A percentile compares a stretch with the other conserved stretches of the same genome.
Conservation (phyloP, 306 rosid species). For the Glycine latifolia region DNA sequence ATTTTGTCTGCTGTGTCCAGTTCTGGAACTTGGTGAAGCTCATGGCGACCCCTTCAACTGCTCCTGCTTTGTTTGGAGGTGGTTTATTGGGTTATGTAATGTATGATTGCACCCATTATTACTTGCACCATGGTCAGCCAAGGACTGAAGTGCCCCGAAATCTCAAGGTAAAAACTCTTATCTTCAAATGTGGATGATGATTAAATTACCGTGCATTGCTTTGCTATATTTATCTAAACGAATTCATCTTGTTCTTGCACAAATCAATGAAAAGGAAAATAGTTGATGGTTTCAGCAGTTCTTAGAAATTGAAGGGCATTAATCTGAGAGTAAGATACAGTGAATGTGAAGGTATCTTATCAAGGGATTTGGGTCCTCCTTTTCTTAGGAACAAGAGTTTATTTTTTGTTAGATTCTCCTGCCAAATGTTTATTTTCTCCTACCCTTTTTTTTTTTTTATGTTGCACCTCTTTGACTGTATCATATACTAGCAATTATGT, state of each 20-base stretch:
- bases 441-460: no score
- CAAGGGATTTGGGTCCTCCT: slow-evolving; percentile 25
- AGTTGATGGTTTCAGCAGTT: slow-evolving; percentile 7
- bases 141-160: slow-evolving; percentile 55
- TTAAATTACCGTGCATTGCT: slow-evolving; percentile 29
- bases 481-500: neutral
- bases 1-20: slow-evolving; percentile 58
- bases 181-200: slow-evolving; percentile 14
- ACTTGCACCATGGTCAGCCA: slow-evolving; percentile 95
- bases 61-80: slow-evolving; percentile 92
- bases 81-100: slow-evolving; percentile 93
- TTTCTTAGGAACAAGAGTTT: neutral
- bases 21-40: slow-evolving; percentile 81
- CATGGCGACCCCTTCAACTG: slow-evolving; percentile 65
- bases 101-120: slow-evolving; percentile 93
- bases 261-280: neutral
- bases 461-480: neutral
- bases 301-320: slow-evolving; percentile 35
- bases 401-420: no score
- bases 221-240: neutral
- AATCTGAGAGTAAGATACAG: slow-evolving; percentile 3
- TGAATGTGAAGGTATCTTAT: neutral
- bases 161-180: slow-evolving; percentile 71
- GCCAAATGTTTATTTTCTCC: neutral
- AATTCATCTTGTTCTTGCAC: slow-evolving; percentile 23